Evolutionary conservation across 2,329 filamentous ascomycete genomes (phyloP), one percentile per base, ranked within the genome.

Genomic region (Aureobasidium melanogenum): DNA sequence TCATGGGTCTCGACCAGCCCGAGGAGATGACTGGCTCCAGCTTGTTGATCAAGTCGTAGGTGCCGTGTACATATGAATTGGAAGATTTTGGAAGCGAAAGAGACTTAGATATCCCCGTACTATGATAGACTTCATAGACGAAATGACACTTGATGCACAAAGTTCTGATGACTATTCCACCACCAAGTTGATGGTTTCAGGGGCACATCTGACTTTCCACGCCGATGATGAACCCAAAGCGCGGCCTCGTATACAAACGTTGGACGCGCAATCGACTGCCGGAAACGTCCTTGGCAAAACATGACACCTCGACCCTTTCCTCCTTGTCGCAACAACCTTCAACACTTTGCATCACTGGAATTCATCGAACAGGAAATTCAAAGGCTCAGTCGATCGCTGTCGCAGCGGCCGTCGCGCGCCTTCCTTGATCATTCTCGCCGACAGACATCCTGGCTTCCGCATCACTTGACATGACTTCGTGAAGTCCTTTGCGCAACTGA

Each of bases 1-100:
- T 86, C 70, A 97, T 99, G 92, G 94, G 94, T 34, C 80, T 99
- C 64, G 84, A 89, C 51, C 86, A 96, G 75, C 93, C 94, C 5
- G 84, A 89, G 70, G 92, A 93, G 75, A 99, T 99, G 94, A 89
- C 88, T 62, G 92, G 94, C 63, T 79, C 80, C 71, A 96, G 86
- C 76, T 81, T 99, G 70, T 81, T 99, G 68, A 78, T 91, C 70
- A 95, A 91, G 84, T 80, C 77, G 67, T 87, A 64, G 63, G 34
- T 10, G 41, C 12, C 19, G 2, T 58, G 26, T 47, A 46, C 19
- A 48, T 46, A 39, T 38, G 30, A 2, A 34, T 43, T 48, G 55
- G 22, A 48, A 39, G 9, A 46, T 38, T 48, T 46, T 44, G 39
- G 30, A 34, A 46, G 54, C 54, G 30, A 32, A 26, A 36, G 12